Percentiles rank a stretch among this genome's conserved stretches.
Conservation (phyloP, 2,329 filamentous ascomycete genomes). For the Neofusicoccum cordaticola region DNA sequence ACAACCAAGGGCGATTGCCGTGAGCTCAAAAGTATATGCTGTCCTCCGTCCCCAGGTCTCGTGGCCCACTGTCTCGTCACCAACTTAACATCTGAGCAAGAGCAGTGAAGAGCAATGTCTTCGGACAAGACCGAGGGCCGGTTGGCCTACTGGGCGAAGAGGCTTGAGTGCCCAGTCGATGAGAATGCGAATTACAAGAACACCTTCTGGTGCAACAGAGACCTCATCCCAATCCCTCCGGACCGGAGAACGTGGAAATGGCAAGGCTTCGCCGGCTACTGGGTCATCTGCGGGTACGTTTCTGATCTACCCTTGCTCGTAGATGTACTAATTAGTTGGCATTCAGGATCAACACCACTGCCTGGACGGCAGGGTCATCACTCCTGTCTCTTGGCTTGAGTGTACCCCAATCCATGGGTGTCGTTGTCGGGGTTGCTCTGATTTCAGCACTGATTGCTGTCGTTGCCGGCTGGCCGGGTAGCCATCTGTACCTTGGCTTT, state of each 20-base stretch:
- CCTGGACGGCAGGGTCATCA: slow-evolving; percentile 15
- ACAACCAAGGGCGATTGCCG: background rate
- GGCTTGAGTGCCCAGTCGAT: slow-evolving; percentile 15
- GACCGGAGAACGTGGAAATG: slow-evolving; percentile 13
- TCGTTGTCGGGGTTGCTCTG: slow-evolving; percentile 33
- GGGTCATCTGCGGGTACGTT: slow-evolving; percentile 7
- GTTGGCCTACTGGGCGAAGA: slow-evolving; percentile 13
- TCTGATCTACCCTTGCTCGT: background rate
- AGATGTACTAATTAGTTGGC: background rate
- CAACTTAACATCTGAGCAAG: background rate
- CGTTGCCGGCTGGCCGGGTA: slow-evolving; percentile 35
- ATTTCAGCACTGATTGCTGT: slow-evolving; percentile 34
- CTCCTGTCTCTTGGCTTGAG: slow-evolving; percentile 26
- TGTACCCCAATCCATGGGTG: slow-evolving; percentile 30
- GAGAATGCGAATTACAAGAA: slow-evolving; percentile 11
- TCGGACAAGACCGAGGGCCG: background rate
- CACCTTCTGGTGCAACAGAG: slow-evolving; percentile 15
- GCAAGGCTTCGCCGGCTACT: slow-evolving; percentile 17
- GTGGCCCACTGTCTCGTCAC: background rate
- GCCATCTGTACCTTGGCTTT: slow-evolving; percentile 34
- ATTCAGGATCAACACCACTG: slow-evolving; percentile 12
- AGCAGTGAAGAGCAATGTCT: background rate
- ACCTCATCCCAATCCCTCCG: slow-evolving; percentile 12
- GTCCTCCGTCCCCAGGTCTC: background rate
- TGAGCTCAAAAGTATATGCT: background rate